A percentile compares a stretch with the other conserved stretches of the same genome.
phyloP scores from a whole-genome alignment of 441 rosid species.

The Pelargonium cotyledonis region DNA sequence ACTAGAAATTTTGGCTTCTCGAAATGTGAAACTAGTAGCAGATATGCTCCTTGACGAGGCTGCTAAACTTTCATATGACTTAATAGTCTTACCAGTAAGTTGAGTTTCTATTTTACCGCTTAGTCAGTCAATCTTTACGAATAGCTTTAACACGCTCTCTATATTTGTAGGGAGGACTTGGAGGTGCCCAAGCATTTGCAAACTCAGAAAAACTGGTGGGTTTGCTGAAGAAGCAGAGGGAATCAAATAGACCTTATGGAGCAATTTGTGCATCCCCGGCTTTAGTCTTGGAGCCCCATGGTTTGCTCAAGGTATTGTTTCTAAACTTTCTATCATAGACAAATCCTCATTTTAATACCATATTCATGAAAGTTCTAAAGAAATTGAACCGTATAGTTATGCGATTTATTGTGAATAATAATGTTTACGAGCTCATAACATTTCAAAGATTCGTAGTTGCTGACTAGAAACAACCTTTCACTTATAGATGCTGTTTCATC shows the following conservation, averaged over 20 bases:
- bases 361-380: neutral
- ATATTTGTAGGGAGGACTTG: slow-evolving; percentile 71
- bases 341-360: neutral
- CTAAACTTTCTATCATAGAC: neutral
- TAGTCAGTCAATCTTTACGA: neutral
- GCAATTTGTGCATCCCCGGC: slow-evolving; percentile 96
- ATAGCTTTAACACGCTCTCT: slow-evolving; percentile 10
- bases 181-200: slow-evolving; percentile 89
- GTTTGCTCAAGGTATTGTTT: slow-evolving; percentile 67
- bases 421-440: neutral
- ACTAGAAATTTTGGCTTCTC: slow-evolving; percentile 74
- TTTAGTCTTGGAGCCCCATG: slow-evolving; percentile 76
- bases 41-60: slow-evolving; percentile 83
- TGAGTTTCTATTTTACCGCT: slow-evolving; percentile 2
- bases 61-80: slow-evolving; percentile 62
- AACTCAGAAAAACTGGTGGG: slow-evolving; percentile 63
- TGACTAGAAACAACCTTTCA: no score
- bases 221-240: slow-evolving; percentile 67
- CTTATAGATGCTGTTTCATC: no score
- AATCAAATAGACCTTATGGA: slow-evolving; percentile 77
- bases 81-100: slow-evolving; percentile 77
- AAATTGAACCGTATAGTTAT: neutral
- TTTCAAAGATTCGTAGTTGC: no score
- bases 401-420: neutral
- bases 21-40: slow-evolving; percentile 77